Evolutionary conservation across 371 early-diverging fungal genomes (phyloP), one percentile per base, ranked within the genome.

Genomic region (Apophysomyces elegans): DNA sequence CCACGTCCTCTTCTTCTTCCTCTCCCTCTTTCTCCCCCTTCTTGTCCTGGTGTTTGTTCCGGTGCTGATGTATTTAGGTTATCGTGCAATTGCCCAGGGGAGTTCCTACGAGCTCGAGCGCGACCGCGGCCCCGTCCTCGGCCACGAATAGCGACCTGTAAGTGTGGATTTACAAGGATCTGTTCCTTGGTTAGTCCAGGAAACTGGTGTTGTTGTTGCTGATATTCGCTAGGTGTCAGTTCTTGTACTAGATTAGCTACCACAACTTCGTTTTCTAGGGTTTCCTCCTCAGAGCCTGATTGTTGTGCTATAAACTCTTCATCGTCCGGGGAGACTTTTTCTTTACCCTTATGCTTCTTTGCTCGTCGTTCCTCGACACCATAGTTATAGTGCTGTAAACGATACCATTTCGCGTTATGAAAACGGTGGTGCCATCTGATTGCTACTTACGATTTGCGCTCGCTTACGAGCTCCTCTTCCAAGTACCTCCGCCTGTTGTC

Each of bases 381-480:
- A 50, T 18, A 50, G 21, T 50, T 50, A 26, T 50, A 50, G 8
- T 50, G 54, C 54, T 50, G 11, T 5, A 50, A 50, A 50, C 7
- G 7, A 18, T 13, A 47, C 11, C 1, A 26, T 18, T 32, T 2
- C 5, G 18, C 7, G 16, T 11, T 11, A 8, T 41, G 13, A 13
- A 11, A 50, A 50, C 6, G 21, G 2, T 26, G 2, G 2, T 26
- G 2, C 16, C 21, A 8, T 7, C 18, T 35, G 13, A 26, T 11
- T 41, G 14, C 11, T 65, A 63, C 61, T 68, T 54, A 65, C 69
- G 21, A 77, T 70, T 45, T 63, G 46, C 13, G 72, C 63, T 68
- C 84, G 69, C 36, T 75, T 81, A 37, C 84, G 69, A 18, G 75
- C 75, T 26, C 80, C 81, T 61, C 81, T 63, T 36, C 81, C 84